These are phyloP conservation scores for Backusella sp. DNA, from an alignment of 192 early-diverging fungal genomes.

Conservation along the genomic window DNA sequence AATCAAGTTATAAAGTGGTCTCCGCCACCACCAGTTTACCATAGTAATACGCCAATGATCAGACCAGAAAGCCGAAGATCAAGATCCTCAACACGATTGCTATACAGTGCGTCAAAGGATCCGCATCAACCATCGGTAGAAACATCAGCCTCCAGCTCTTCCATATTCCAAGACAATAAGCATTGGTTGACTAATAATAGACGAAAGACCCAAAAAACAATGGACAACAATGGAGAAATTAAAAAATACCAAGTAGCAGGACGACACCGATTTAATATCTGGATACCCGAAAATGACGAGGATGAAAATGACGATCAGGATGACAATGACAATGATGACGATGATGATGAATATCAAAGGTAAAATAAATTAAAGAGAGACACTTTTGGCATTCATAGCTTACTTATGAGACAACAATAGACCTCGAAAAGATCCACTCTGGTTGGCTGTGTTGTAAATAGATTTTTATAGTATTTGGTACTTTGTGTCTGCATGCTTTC, in stretches of 20 bases:
- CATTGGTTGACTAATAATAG: not conserved
- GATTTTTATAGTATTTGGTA: not conserved
- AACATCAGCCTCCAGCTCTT: not conserved
- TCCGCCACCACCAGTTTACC: not conserved
- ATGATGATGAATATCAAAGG: not conserved
- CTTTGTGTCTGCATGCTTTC: not conserved
- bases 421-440: not conserved
- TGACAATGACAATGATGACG: not conserved
- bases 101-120: not conserved
- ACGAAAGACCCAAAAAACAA: not conserved
- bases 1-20: slow-evolving; percentile 12
- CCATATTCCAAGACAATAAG: not conserved
- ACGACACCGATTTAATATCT: slow-evolving; percentile 6
- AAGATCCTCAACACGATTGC: not conserved
- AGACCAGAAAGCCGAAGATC: not conserved
- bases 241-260: not conserved
- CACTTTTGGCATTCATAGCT: not conserved
- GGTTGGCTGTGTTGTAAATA: slow-evolving; percentile 4
- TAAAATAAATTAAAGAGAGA: not conserved
- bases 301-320: not conserved
- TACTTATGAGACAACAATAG: not conserved
- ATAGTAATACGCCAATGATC: not conserved
- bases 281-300: not conserved
- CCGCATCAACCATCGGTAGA: not conserved
- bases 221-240: not conserved